phyloP scores from a whole-genome alignment of 106 monocot species.

The Xerophyta viscosa region DNA sequence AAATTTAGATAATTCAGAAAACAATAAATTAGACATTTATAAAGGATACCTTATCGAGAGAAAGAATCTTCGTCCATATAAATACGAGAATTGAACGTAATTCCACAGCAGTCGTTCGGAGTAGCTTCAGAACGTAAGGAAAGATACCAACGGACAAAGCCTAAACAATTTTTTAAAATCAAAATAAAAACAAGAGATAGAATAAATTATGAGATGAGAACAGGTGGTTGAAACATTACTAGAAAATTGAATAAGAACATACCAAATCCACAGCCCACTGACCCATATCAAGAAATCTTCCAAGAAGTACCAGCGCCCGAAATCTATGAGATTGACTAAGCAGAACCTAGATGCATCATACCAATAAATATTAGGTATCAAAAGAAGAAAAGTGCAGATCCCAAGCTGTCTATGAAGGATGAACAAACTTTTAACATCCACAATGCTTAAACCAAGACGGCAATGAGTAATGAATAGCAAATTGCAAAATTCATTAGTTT shows the following conservation, averaged over 20 bases:
- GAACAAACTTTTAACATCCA: too few species aligned
- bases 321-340: slow-evolving; percentile 95
- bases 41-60: slow-evolving; percentile 82
- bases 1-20: neutral
- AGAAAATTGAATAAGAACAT: slow-evolving; percentile 1
- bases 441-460: too few species aligned
- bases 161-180: slow-evolving; percentile 15
- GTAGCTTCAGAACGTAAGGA: slow-evolving; percentile 89
- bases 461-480: too few species aligned
- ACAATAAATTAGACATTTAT: slow-evolving; percentile 2
- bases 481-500: too few species aligned
- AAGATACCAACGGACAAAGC: slow-evolving; percentile 96
- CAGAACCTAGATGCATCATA: slow-evolving; percentile 48
- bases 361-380: too few species aligned
- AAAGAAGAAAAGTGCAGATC: too few species aligned
- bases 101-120: slow-evolving; percentile 83
- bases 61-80: slow-evolving; percentile 97
- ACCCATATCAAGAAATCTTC: slow-evolving; percentile 99
- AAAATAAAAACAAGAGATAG: too few species aligned
- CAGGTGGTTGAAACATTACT: neutral
- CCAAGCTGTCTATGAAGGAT: too few species aligned
- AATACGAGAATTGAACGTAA: slow-evolving; percentile 92
- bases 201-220: too few species aligned
- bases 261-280: slow-evolving; percentile 97
- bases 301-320: slow-evolving; percentile 84